Base-by-base conservation (phyloP, 2,329 filamentous ascomycete genomes). In the Penicillium sp. region DNA sequence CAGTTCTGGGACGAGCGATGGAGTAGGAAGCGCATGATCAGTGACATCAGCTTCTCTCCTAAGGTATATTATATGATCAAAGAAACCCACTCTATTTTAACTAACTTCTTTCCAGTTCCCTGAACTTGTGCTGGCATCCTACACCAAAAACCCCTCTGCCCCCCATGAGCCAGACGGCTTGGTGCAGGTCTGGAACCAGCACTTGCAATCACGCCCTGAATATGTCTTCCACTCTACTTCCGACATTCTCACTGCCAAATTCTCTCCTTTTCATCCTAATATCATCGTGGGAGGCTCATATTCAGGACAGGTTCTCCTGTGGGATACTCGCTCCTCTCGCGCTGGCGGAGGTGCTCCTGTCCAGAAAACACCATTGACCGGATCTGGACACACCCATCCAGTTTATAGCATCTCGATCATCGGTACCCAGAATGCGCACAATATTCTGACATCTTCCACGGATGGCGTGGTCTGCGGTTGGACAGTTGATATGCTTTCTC, bases 211-310 rank as follows among this genome's bases (percentile, higher is more conserved):
- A 62, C 86, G 94, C 24, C 91, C 94, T 1, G 94, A 99, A 78
- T 97, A 96, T 73, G 87, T 96, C 51, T 97, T 99, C 71, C 92
- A 96, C 65, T 92, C 93, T 8, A 93, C 95, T 55, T 97, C 92
- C 37, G 94, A 99, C 73, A 91, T 99, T 46, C 82, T 99, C 12
- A 90, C 92, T 0, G 94, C 94, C 58, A 95, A 94, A 61, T 99
- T 99, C 75, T 97, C 94, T n/a, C 94, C 94, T 0, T 97, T 97
- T 69, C 94, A 99, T 70, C 93, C 93, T 4, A 97, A 96, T 62
- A 81, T 99, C 47, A 95, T 99, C 65, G 86, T 99, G 55, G 94
- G 94, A 55, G 95, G 95, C 42, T 92, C 93, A 29, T 99, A 99
- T 75, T 96, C 90, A 53, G 94, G 94, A 6, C 95, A 99, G 74